These are phyloP conservation scores for Porogramme epimiltina DNA, from an alignment of 1,284 basidiomycete genomes.

Conservation along the genomic window DNA sequence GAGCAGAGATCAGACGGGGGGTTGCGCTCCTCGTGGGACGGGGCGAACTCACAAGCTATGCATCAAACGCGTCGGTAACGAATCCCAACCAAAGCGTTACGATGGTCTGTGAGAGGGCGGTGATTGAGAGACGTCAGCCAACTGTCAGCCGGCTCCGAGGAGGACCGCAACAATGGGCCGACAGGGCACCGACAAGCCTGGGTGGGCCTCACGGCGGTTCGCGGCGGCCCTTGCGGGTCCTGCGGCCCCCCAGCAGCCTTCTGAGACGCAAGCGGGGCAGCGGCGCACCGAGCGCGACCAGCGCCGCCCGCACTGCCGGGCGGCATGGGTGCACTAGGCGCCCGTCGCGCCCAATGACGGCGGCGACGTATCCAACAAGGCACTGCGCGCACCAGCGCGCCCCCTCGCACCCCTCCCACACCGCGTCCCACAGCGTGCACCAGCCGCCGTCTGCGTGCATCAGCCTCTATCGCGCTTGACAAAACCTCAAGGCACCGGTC, in stretches of 20 bases:
- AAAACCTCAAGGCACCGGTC: too few species aligned
- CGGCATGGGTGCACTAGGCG: neutral
- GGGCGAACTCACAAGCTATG: neutral
- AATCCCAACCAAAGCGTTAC: constrained; percentile 8
- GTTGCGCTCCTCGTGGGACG: neutral
- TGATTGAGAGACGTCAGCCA: neutral
- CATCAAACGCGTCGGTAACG: constrained; percentile 1
- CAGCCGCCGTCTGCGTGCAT: too few species aligned
- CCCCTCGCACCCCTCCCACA: too few species aligned
- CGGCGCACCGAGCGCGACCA: too few species aligned
- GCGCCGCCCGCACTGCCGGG: too few species aligned
- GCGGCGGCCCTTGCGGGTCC: too few species aligned
- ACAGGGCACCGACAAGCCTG: neutral
- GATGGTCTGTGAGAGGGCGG: constrained; percentile 6
- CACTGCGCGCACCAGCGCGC: too few species aligned
- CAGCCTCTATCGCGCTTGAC: too few species aligned
- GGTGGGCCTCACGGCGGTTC: neutral
- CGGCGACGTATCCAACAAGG: constrained; percentile 6
- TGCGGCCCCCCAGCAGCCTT: too few species aligned
- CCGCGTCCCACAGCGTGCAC: too few species aligned
- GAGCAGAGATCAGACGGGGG: neutral
- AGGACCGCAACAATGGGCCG: neutral
- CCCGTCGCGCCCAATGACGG: constrained; percentile 5
- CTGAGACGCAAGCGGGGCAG: too few species aligned
- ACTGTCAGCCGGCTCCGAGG: constrained; percentile 4